Evolutionary conservation across 148 eudicot species (phyloP).

Genomic region (Simmondsia chinensis): DNA sequence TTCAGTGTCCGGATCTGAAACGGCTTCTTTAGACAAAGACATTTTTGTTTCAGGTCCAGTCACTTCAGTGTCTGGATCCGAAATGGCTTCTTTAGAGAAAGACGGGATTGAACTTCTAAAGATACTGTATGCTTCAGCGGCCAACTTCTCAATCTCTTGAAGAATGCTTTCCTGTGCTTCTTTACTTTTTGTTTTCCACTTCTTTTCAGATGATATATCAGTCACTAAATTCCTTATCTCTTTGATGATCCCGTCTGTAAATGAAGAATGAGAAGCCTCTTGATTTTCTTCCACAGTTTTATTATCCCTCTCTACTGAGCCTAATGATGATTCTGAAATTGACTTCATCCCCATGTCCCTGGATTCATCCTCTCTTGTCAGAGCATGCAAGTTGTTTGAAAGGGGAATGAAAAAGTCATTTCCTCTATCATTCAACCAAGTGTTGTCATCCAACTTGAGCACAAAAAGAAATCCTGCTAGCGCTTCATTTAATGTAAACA

Average conservation of each 20-base stretch:
- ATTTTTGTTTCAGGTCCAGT: conserved; percentile 24
- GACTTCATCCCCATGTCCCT: conserved; percentile 11
- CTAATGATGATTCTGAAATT: conserved; percentile 4
- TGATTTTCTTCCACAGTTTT: conserved; percentile 18
- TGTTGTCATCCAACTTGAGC: conserved; percentile 55
- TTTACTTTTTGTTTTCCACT: conserved; percentile 53
- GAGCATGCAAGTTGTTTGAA: conserved; percentile 14
- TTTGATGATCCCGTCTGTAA: conserved; percentile 59
- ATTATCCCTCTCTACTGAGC: conserved; percentile 10
- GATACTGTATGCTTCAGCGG: conserved; percentile 94
- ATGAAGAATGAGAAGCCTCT: conserved; percentile 30
- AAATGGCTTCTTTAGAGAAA: conserved; percentile 29
- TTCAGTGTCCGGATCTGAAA: too few species aligned
- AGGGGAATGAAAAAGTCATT: conserved; percentile 70
- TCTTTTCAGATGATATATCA: conserved; percentile 62
- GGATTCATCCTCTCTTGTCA: conserved; percentile 9
- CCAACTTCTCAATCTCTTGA: conserved; percentile 92
- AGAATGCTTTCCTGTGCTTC: conserved; percentile 79
- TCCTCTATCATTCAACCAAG: conserved; percentile 79
- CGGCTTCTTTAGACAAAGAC: too few species aligned
- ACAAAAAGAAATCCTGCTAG: conserved; percentile 60
- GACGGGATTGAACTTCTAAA: conserved; percentile 59
- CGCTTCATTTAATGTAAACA: conserved; percentile 46
- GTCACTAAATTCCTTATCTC: conserved; percentile 66
- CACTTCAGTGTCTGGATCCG: conserved; percentile 42